phyloP scores from a whole-genome alignment of 371 early-diverging fungal species.

The Saksenaea vasiformis region DNA sequence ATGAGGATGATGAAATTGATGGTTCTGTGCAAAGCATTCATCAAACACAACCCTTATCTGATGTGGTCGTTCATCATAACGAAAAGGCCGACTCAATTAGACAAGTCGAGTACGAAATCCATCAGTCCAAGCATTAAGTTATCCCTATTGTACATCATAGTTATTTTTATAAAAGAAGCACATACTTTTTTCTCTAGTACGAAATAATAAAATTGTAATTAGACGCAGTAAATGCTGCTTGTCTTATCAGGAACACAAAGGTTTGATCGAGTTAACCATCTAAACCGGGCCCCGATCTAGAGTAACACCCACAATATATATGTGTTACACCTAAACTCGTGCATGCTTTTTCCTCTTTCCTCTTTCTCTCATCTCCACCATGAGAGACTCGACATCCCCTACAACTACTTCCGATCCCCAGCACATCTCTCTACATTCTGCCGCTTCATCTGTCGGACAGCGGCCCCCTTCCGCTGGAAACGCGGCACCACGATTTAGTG shows the following conservation, averaged over 20 bases:
- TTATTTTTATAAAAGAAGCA: neutral
- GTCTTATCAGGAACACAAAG: neutral
- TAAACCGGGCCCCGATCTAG: neutral
- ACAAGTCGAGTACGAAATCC: neutral
- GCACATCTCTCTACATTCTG: neutral
- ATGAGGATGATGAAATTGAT: neutral
- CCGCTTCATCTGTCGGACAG: neutral
- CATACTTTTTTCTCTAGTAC: neutral
- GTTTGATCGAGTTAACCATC: neutral
- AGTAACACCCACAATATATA: neutral
- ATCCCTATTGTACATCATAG: neutral
- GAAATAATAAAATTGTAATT: neutral
- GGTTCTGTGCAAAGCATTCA: neutral
- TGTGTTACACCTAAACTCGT: constrained; percentile 2
- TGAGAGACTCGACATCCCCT: neutral
- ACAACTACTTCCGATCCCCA: neutral
- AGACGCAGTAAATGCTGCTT: neutral
- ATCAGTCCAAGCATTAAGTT: neutral
- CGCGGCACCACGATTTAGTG: constrained; percentile 38
- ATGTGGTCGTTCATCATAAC: neutral
- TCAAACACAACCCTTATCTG: neutral
- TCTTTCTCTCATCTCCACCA: constrained; percentile 3
- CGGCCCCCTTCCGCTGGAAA: neutral
- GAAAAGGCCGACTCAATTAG: neutral
- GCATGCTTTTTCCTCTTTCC: neutral